A percentile compares a stretch with the other conserved stretches of the same genome.
Evolutionary conservation across 2,329 filamentous ascomycete species (phyloP).

Genomic region (Lasiodiplodia citricola): DNA sequence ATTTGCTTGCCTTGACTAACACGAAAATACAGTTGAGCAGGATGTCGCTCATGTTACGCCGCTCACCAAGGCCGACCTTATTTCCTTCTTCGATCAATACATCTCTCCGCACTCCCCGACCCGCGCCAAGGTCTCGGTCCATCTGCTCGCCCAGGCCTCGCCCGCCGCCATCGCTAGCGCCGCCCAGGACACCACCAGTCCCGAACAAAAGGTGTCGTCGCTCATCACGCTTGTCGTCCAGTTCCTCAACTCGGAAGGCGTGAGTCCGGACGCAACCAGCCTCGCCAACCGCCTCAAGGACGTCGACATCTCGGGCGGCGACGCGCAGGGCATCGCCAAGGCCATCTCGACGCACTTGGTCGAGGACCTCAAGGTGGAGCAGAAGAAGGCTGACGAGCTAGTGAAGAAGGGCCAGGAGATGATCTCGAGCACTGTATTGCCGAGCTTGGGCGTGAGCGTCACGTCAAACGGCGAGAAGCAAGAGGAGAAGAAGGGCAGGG

Average conservation of each 20-base stretch:
- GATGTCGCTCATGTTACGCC: constrained; percentile 77
- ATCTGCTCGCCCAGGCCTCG: constrained; percentile 75
- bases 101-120: constrained; percentile 75
- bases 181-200: constrained; percentile 30
- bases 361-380: constrained; percentile 51
- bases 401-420: constrained; percentile 57
- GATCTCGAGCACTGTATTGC: constrained; percentile 51
- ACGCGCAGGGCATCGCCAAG: constrained; percentile 55
- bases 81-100: constrained; percentile 77
- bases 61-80: constrained; percentile 79
- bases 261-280: constrained; percentile 49
- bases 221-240: constrained; percentile 48
- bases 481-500: constrained; percentile 38
- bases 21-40: constrained; percentile 61
- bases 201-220: constrained; percentile 49
- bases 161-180: constrained; percentile 44
- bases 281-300: constrained; percentile 53
- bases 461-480: constrained; percentile 35
- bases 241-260: constrained; percentile 54
- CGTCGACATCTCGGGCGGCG: constrained; percentile 52
- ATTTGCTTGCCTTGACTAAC: constrained; percentile 2
- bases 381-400: constrained; percentile 56
- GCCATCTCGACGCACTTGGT: constrained; percentile 56
- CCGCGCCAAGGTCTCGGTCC: constrained; percentile 83
- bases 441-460: constrained; percentile 50